These are phyloP conservation scores for Hirsutella thompsonii DNA, from an alignment of 2,329 filamentous ascomycete genomes.

Conservation along the genomic window DNA sequence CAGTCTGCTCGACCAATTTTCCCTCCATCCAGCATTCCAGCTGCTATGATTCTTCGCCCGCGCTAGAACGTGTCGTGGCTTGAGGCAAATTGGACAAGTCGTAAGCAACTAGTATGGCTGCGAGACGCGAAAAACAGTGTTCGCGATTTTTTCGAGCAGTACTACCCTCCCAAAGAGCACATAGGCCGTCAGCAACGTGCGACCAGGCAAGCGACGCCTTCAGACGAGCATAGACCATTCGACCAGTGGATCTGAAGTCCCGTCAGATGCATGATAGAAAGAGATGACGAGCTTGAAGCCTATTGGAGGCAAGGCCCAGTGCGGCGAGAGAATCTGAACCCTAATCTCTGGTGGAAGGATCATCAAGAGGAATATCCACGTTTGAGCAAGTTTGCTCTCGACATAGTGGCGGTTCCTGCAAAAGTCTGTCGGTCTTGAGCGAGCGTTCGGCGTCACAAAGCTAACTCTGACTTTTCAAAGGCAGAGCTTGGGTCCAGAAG, in stretches of 20 bases:
- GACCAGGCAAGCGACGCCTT: background rate
- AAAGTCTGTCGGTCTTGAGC: too few species aligned
- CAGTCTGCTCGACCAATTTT: background rate
- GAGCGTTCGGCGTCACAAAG: too few species aligned
- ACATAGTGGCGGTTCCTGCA: too few species aligned
- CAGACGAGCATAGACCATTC: background rate
- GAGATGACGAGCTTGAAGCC: background rate
- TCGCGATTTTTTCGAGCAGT: background rate
- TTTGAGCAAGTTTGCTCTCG: too few species aligned
- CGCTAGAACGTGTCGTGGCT: background rate
- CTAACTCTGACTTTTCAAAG: background rate
- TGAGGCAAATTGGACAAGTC: background rate
- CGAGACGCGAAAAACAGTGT: background rate
- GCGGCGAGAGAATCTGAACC: background rate
- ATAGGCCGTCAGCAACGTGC: background rate
- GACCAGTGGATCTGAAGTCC: background rate
- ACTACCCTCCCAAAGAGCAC: background rate
- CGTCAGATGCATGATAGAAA: too few species aligned
- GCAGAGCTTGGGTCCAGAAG: background rate
- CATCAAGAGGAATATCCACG: too few species aligned
- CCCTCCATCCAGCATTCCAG: background rate
- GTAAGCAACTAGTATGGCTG: background rate
- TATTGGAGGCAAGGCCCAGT: background rate
- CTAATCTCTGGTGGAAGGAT: too few species aligned
- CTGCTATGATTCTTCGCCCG: background rate